These are phyloP conservation scores for Rhipidocladum racemiflorum DNA, from an alignment of 176 grass and related monocot species.

Conservation along the genomic window DNA sequence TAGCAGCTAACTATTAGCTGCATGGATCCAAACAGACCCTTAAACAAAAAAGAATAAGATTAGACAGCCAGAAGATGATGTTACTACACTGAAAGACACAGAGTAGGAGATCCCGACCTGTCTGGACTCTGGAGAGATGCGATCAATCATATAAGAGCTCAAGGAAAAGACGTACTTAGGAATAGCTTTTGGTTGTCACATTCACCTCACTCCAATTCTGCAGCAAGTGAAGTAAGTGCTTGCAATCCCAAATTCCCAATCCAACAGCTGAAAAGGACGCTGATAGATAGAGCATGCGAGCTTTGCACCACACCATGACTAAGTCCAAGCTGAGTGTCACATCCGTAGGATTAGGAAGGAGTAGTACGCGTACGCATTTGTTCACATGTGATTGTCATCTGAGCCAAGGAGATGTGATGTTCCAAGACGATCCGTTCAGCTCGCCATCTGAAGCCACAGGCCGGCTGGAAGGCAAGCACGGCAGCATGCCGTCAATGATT, in stretches of 20 bases:
- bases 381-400: not conserved
- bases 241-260: not conserved
- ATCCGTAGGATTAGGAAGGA: not conserved
- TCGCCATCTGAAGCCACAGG: not conserved
- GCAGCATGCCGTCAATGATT: constrained; percentile 2
- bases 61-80: not conserved
- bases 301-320: not conserved
- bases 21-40: too few species aligned
- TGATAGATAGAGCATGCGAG: not conserved
- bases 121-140: not conserved
- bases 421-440: not conserved
- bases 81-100: not conserved
- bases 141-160: not conserved
- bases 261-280: not conserved
- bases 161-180: not conserved
- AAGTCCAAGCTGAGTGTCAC: not conserved
- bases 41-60: not conserved
- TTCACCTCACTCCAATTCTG: not conserved
- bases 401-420: not conserved
- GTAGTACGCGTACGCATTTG: not conserved
- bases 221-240: not conserved
- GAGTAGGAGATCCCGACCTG: too few species aligned
- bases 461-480: not conserved
- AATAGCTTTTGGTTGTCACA: not conserved
- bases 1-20: too few species aligned